Evolutionary conservation across 2,329 filamentous ascomycete species (phyloP), one percentile per base, ranked within the genome.

Genomic region (Penicillium sclerotigenum): DNA sequence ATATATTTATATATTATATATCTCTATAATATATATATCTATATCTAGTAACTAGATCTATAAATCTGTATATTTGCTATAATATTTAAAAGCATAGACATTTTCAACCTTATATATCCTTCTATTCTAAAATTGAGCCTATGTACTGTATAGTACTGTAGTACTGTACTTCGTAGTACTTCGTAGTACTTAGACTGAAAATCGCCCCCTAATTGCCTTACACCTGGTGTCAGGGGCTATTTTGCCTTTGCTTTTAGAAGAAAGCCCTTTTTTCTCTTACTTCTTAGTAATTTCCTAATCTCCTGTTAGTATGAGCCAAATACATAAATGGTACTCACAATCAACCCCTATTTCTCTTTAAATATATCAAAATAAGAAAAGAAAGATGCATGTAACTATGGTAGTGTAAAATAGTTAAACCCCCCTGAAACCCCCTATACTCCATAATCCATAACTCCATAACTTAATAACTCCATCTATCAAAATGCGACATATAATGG

Each of bases 211-310:
- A 46, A 53, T 37, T 14, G 29, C 37, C 29, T 11, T 41, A 9
- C 18, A 49, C 24, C 46, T 24, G 37, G 50, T 48, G 28, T 49
- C 52, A 50, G 52, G 52, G 52, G 37, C 9, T 38, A 7, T 29
- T 43, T 38, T 24, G 9, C 16, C 36, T n/a, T 22, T 29, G 8
- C 16, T 26, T n/a, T 29, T 26, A 8, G 36, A 28, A 31, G 31
- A 7, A 20, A 20, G 13, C 4, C 26, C 33, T 18, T 18, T 10
- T n/a, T n/a, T n/a, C n/a, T n/a, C n/a, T n/a, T n/a, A n/a, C n/a
- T n/a, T 37, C n/a, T n/a, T 18, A 18, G 34, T 37, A 4, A 36
- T 18, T n/a, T 18, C 16, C 8, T 26, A 26, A 16, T 31, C 18
- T n/a, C 24, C 16, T 9, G 22, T 18, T 26, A 26, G 1, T 11